Evolutionary conservation across 768 basidiomycete genomes (phyloP), one percentile per base, ranked within the genome.

Genomic region (Termitomyces bulborhizus): DNA sequence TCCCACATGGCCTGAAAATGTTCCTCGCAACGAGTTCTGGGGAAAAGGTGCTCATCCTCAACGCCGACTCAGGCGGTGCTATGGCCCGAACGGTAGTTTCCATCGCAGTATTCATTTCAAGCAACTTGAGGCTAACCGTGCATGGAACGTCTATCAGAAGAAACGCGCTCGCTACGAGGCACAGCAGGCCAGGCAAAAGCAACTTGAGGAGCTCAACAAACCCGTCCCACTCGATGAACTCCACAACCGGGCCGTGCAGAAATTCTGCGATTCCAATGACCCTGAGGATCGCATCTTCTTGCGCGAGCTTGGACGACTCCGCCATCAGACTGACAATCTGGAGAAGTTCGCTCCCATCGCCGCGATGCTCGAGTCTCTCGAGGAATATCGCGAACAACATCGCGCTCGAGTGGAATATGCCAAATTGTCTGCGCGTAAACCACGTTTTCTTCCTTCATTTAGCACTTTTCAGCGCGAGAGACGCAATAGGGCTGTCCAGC

Each of bases 241-340:
- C 27, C 46, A 51, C 8, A 15, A 3, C 31, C 44, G 55, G 46
- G 59, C 48, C 5, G n/a, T 31, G 3, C 16, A 43, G 15, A 36
- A 55, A 21, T 46, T 61, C 8, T 12, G 40, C 11, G 13, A 16
- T 5, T 45, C 56, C 18, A 21, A 31, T 42, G 50, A 60, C 43
- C 40, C 34, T 8, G 56, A 57, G 18, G 59, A 60, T 37, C 46
- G 15, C 3, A 57, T 60, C 40, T 56, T 60, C 47, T 21, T 62
- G 26, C 44, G 44, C 11, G 51, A 60, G 46, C 54, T 60, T 15
- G 52, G 32, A 46, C 50, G 24, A 3, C 55, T 59, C 29, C 43
- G 48, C 6, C n/a, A 32, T 15, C 53, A 57, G 36, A 47, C 44
- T 36, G 26, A 41, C 57, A 51, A 54, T 21, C 37, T 60, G 24